Base-by-base conservation (phyloP, 495 filamentous ascomycete species). In the Emericellopsis terricola region DNA sequence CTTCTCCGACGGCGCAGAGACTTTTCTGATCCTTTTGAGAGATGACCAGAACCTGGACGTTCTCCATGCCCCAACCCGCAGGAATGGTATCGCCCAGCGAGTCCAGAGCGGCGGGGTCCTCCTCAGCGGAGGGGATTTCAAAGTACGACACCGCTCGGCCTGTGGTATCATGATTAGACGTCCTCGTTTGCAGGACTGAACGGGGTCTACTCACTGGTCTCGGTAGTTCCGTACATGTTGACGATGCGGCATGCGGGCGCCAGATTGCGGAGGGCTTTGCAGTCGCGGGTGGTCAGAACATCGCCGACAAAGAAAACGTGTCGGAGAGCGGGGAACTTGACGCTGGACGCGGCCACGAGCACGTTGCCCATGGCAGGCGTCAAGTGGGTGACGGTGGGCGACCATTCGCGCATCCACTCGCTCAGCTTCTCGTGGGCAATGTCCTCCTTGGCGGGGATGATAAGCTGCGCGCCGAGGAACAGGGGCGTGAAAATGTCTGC, bases 321-420 rank as follows among this genome's bases (percentile, higher is more conserved):
- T 45, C 81, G 71, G n/a, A 87, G 65, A 20, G 62, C 51, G 11
- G 76, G 69, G 48, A 84, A 81, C 36, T 75, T 54, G 0, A 67
- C 62, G 17, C 58, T 72, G 15, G 76, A 72, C 42, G 74, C 76
- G 24, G 80, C 81, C 29, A 85, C 76, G 11, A 87, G 58, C 33
- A 87, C 79, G 42, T 86, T 78, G 34, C 81, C 81, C 81, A 86
- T 78, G 28, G 79, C 81, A 15, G 81, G 81, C 1, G 81, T 87
- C 19, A 87, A 57, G 45, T 86, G 80, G 4, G 81, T 84, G 33
- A 87, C 71, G 9, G 80, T 85, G 13, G 71, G 65, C 19, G 58
- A 50, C 41, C 81, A 63, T 36, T 73, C 59, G 31, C 57, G 57
- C 75, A 86, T 85, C 81, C 81, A 86, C 43, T 81, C 76, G 2